Evolutionary conservation across 2,329 filamentous ascomycete genomes (phyloP).

Genomic region (Chalara sp.): DNA sequence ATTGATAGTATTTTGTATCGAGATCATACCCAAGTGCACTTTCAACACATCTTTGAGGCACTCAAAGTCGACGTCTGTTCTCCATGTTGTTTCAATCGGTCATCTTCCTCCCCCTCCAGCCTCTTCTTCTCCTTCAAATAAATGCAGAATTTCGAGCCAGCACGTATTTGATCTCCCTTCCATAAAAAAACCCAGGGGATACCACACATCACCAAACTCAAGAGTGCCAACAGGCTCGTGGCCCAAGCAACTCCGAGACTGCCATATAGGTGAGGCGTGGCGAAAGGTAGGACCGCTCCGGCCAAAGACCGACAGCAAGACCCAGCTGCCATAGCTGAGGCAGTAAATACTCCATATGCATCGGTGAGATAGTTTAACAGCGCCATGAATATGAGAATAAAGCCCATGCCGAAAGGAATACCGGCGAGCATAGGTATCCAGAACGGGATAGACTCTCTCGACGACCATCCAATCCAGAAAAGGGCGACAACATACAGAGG

Average conservation of each 20-base stretch:
- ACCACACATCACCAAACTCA: conserved; percentile 39
- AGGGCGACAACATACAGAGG: conserved; percentile 39
- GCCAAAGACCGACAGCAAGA: conserved; percentile 32
- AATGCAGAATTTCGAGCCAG: conserved; percentile 41
- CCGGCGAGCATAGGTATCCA: conserved; percentile 50
- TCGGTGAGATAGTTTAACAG: conserved; percentile 54
- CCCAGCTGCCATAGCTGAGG: conserved; percentile 43
- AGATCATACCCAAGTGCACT: no score
- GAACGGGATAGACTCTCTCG: conserved; percentile 44
- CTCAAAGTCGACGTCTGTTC: no score
- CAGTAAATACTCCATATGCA: conserved; percentile 50
- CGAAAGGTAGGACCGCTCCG: conserved; percentile 40
- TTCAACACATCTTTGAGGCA: no score
- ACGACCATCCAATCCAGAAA: conserved; percentile 54
- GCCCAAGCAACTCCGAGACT: conserved; percentile 39
- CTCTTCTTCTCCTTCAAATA: conserved; percentile 34
- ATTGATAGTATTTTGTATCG: no score
- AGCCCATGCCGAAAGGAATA: conserved; percentile 44
- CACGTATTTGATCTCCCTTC: conserved; percentile 40
- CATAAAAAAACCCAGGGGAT: conserved; percentile 45
- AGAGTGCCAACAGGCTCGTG: conserved; percentile 41
- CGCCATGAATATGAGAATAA: conserved; percentile 51
- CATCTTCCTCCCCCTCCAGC: conserved; percentile 14
- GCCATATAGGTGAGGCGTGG: conserved; percentile 38
- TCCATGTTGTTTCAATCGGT: neutral